Conservation (phyloP, 306 rosid genomes). For the Inga laurina region DNA sequence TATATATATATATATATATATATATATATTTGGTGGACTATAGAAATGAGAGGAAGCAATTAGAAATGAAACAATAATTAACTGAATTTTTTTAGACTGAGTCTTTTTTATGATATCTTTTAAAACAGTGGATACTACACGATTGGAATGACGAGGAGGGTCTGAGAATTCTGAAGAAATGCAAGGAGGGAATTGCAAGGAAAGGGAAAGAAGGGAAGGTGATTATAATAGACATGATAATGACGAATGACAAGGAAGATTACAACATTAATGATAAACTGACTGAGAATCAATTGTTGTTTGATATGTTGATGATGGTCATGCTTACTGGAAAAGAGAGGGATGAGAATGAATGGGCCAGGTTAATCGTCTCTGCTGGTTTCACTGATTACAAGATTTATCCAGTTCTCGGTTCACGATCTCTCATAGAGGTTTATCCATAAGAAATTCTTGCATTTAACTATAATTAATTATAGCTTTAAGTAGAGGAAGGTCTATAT, state of each 20-base stretch:
- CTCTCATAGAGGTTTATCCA: conserved; percentile 34
- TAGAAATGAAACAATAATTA: no score
- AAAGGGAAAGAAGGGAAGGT: conserved; percentile 37
- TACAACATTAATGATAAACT: conserved; percentile 1
- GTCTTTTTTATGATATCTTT: no score
- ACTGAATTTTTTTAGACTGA: no score
- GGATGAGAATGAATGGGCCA: conserved; percentile 43
- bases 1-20: no score
- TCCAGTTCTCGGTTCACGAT: conserved; percentile 28
- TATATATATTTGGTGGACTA: no score
- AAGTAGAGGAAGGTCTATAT: not conserved
- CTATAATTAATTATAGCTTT: not conserved
- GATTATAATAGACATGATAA: conserved; percentile 50
- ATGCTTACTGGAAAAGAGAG: conserved; percentile 30
- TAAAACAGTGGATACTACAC: conserved; percentile 37
- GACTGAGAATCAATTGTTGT: conserved; percentile 32
- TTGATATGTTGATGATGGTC: conserved; percentile 38
- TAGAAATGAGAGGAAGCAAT: no score
- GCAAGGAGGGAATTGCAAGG: conserved; percentile 41
- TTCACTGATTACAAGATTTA: conserved; percentile 30
- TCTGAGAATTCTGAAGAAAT: conserved; percentile 39
- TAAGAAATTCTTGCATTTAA: not conserved
- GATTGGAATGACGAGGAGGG: conserved; percentile 56
- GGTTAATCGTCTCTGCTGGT: conserved; percentile 28
- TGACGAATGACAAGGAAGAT: conserved; percentile 22